Conservation (phyloP, 164 flowering plant genomes). For the Sedum album region DNA sequence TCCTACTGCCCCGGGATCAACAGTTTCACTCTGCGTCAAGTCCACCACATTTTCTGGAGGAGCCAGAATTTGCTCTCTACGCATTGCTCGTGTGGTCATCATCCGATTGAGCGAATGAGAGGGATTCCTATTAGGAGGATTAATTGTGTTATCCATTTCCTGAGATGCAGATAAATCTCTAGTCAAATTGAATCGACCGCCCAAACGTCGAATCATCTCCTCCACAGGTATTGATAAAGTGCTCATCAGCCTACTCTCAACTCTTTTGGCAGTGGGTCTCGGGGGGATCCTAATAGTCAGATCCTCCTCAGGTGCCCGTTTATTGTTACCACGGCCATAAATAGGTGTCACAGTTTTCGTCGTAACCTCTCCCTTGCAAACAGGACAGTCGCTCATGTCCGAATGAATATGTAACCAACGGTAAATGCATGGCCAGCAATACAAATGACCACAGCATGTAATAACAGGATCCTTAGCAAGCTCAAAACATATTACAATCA, state of each 20-base stretch:
- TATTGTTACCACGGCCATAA: constrained; percentile 53
- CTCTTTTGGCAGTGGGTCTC: constrained; percentile 56
- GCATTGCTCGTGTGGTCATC: constrained; percentile 41
- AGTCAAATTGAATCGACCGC: constrained; percentile 41
- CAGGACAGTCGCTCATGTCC: constrained; percentile 63
- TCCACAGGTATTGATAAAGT: constrained; percentile 46
- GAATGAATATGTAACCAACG: constrained; percentile 59
- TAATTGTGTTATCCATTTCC: constrained; percentile 20
- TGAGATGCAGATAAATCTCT: constrained; percentile 26
- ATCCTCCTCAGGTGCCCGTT: constrained; percentile 33
- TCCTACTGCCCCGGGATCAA: constrained; percentile 25
- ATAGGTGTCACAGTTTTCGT: constrained; percentile 52
- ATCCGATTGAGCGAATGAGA: constrained; percentile 32
- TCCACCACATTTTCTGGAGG: constrained; percentile 29
- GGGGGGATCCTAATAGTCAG: constrained; percentile 40
- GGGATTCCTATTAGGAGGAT: constrained; percentile 23
- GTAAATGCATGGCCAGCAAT: constrained; percentile 70
- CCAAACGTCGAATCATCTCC: constrained; percentile 64
- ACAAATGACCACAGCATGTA: constrained; percentile 72
- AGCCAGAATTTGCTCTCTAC: constrained; percentile 33
- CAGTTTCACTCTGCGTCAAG: constrained; percentile 19
- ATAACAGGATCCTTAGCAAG: constrained; percentile 62
- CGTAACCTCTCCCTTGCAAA: constrained; percentile 73
- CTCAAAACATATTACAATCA: constrained; percentile 70
- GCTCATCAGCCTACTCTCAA: constrained; percentile 52